A percentile compares a stretch with the other conserved stretches of the same genome.
These are phyloP conservation scores for Phaeosphaeriaceae sp. DNA, from an alignment of 2,329 filamentous ascomycete genomes.

Conservation along the genomic window DNA sequence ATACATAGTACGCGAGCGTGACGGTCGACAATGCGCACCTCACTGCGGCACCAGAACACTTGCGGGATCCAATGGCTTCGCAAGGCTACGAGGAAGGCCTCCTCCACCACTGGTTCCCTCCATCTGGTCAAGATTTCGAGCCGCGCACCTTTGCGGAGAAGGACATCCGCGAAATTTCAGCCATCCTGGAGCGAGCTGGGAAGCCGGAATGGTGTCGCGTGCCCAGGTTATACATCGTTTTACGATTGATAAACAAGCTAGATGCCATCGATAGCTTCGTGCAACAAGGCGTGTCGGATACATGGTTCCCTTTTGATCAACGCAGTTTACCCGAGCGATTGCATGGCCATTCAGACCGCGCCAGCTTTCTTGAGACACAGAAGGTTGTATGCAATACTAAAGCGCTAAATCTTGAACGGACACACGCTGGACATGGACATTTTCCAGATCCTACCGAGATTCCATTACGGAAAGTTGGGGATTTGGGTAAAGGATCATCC, in stretches of 20 bases:
- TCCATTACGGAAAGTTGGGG: slow-evolving; percentile 13
- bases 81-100: slow-evolving; percentile 12
- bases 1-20: background rate
- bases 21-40: background rate
- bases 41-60: too few species aligned
- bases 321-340: slow-evolving; percentile 12
- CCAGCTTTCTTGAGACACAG: slow-evolving; percentile 19
- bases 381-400: slow-evolving; percentile 13
- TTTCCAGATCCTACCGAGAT: slow-evolving; percentile 13
- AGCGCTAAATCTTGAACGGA: slow-evolving; percentile 14
- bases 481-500: slow-evolving; percentile 25
- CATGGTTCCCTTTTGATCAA: slow-evolving; percentile 17
- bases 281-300: slow-evolving; percentile 11
- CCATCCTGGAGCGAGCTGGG: slow-evolving; percentile 10
- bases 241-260: slow-evolving; percentile 16
- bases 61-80: background rate
- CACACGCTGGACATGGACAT: slow-evolving; percentile 11
- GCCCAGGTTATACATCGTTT: slow-evolving; percentile 21
- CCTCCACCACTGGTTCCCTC: slow-evolving; percentile 8
- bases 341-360: slow-evolving; percentile 2
- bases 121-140: background rate
- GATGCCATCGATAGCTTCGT: slow-evolving; percentile 16
- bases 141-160: slow-evolving; percentile 8
- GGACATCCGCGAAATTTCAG: slow-evolving; percentile 15
- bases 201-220: slow-evolving; percentile 16